Evolutionary conservation across 257 asterid genomes (phyloP).

Genomic region (Jasminum sambac): DNA sequence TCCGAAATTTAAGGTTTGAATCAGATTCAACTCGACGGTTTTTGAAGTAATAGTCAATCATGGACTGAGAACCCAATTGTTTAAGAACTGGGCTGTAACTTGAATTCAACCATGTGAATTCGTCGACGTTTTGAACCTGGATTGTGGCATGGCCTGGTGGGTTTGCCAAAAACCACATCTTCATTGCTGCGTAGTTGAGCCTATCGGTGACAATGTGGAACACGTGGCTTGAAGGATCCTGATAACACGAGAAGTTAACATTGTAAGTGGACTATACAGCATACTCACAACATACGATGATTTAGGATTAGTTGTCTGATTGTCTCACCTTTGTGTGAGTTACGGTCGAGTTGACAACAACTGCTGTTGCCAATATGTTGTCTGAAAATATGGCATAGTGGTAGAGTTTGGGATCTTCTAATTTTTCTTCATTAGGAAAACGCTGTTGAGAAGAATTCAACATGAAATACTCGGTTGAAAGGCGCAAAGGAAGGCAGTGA

Average conservation of each 20-base stretch:
- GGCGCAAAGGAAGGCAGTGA: constrained; percentile 71
- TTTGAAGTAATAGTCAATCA: constrained; percentile 89
- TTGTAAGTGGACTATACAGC: background rate
- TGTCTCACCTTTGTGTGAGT: constrained; percentile 69
- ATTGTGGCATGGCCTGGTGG: constrained; percentile 70
- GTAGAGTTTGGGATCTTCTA: constrained; percentile 64
- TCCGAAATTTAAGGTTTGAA: constrained; percentile 79
- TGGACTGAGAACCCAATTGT: constrained; percentile 71
- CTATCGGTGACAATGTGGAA: constrained; percentile 89
- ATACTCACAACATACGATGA: background rate
- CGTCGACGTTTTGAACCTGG: constrained; percentile 80
- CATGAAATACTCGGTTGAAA: constrained; percentile 58
- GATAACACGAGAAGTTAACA: constrained; percentile 24
- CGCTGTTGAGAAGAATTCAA: constrained; percentile 60
- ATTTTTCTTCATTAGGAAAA: constrained; percentile 53
- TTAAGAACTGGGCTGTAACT: constrained; percentile 93
- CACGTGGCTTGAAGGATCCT: constrained; percentile 77
- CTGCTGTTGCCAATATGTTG: constrained; percentile 86
- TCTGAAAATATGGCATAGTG: constrained; percentile 95
- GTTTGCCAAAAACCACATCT: constrained; percentile 92
- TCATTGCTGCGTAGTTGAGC: constrained; percentile 93
- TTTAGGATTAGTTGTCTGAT: background rate
- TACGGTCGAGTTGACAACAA: constrained; percentile 82
- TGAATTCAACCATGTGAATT: constrained; percentile 86
- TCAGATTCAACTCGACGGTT: constrained; percentile 68